Conservation (phyloP, 345 rosid genomes). For the Hibiscus syriacus region DNA sequence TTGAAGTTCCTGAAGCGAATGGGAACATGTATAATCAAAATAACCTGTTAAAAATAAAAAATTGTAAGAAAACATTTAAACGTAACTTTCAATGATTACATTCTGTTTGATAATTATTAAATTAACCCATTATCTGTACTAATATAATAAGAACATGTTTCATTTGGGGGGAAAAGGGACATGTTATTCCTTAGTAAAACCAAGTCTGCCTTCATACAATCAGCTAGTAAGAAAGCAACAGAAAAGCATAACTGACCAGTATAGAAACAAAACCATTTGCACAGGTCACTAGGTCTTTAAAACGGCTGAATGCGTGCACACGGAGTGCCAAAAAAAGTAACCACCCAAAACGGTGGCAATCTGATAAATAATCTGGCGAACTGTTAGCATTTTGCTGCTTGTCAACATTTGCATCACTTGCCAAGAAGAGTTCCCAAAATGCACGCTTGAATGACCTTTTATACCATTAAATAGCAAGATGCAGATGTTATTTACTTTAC, state of each 20-base stretch:
- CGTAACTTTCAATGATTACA: not conserved
- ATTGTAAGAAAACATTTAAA: slow-evolving; percentile 7
- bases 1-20: slow-evolving; percentile 64
- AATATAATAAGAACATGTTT: not conserved
- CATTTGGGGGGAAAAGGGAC: not conserved
- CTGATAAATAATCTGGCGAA: slow-evolving; percentile 31
- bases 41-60: slow-evolving; percentile 47
- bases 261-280: slow-evolving; percentile 79
- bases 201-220: not conserved
- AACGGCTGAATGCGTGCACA: slow-evolving; percentile 67
- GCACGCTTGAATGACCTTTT: slow-evolving; percentile 76
- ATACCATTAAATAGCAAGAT: slow-evolving; percentile 19
- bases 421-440: slow-evolving; percentile 62
- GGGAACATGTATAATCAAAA: slow-evolving; percentile 81
- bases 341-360: slow-evolving; percentile 91
- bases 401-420: slow-evolving; percentile 41
- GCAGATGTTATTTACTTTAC: not conserved
- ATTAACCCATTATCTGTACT: not conserved
- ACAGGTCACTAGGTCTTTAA: slow-evolving; percentile 85
- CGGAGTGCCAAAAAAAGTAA: slow-evolving; percentile 86
- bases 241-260: slow-evolving; percentile 53
- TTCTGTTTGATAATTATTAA: not conserved
- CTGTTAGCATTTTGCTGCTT: slow-evolving; percentile 29
- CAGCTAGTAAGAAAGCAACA: not conserved
- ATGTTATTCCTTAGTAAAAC: not conserved